A percentile compares a stretch with the other conserved stretches of the same genome.
Evolutionary conservation across 2,329 filamentous ascomycete genomes (phyloP).

Genomic region (Lecanoromycetidae sp.): DNA sequence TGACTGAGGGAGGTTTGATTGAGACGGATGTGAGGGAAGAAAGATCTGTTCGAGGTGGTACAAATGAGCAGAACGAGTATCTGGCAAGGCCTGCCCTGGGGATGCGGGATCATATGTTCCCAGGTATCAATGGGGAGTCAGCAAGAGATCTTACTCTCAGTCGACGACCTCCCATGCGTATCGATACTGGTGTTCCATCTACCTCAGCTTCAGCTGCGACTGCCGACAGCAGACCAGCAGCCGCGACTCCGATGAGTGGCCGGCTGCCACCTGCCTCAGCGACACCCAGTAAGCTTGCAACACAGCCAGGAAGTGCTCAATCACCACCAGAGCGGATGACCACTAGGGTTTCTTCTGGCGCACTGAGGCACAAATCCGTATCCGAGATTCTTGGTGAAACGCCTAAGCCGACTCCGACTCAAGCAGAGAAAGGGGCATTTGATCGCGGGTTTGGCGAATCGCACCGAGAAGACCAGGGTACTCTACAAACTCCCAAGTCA

Average conservation of each 20-base stretch:
- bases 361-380: conserved; percentile 59
- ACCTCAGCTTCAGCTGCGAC: neutral
- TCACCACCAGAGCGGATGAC: conserved; percentile 46
- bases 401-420: conserved; percentile 27
- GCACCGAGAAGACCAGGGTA: conserved; percentile 14
- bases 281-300: conserved; percentile 20
- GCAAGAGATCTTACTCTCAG: conserved; percentile 16
- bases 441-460: conserved; percentile 24
- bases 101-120: conserved; percentile 13
- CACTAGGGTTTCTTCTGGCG: conserved; percentile 57
- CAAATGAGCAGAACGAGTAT: conserved; percentile 3
- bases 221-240: conserved; percentile 1
- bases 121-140: conserved; percentile 10
- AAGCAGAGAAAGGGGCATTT: conserved; percentile 26
- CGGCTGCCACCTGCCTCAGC: conserved; percentile 18
- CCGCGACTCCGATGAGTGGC: conserved; percentile 8
- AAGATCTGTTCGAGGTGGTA: neutral
- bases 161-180: conserved; percentile 18
- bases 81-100: conserved; percentile 8
- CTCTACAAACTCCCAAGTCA: conserved; percentile 14
- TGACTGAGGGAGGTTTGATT: conserved; percentile 21
- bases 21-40: conserved; percentile 13
- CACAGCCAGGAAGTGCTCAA: conserved; percentile 19
- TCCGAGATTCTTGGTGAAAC: conserved; percentile 58
- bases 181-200: conserved; percentile 13